phyloP scores from a whole-genome alignment of 2,329 filamentous ascomycete genomes.

The Colletotrichum scovillei region DNA sequence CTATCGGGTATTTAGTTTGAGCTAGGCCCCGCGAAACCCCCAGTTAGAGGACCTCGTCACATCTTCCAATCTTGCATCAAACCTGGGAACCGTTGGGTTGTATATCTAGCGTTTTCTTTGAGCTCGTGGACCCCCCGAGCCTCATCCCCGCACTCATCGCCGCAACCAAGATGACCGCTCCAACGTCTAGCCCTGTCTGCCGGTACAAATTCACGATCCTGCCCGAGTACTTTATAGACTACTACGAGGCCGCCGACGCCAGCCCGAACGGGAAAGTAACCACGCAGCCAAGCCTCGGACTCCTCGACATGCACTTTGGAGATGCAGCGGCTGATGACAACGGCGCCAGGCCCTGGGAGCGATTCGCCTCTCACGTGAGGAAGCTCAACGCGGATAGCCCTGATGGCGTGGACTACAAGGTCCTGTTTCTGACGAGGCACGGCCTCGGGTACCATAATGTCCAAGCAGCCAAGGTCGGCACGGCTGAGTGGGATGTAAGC shows the following conservation, averaged over 20 bases:
- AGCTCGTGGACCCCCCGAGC: background rate
- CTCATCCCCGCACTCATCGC: slow-evolving; percentile 8
- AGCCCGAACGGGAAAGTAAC: slow-evolving; percentile 43
- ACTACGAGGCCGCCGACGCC: slow-evolving; percentile 38
- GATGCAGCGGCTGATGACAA: slow-evolving; percentile 27
- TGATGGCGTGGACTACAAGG: slow-evolving; percentile 60
- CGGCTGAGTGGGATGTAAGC: slow-evolving; percentile 64
- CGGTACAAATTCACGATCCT: slow-evolving; percentile 28
- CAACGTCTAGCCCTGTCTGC: background rate
- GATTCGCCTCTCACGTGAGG: slow-evolving; percentile 59
- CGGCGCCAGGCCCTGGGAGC: slow-evolving; percentile 61
- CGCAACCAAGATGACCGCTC: slow-evolving; percentile 7
- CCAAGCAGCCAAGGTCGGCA: slow-evolving; percentile 67
- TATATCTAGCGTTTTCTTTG: background rate
- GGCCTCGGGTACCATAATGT: slow-evolving; percentile 63
- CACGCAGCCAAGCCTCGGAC: slow-evolving; percentile 62
- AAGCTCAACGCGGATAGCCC: slow-evolving; percentile 56
- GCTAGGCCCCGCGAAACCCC: slow-evolving; percentile 44
- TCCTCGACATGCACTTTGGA: slow-evolving; percentile 60
- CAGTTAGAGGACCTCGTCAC: slow-evolving; percentile 44
- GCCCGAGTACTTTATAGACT: slow-evolving; percentile 10
- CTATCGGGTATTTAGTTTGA: background rate
- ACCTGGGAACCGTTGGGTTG: background rate
- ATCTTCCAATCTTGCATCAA: slow-evolving; percentile 51
- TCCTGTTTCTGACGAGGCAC: slow-evolving; percentile 66